phyloP scores from a whole-genome alignment of 2,329 filamentous ascomycete genomes.

The Lojkania enalia region DNA sequence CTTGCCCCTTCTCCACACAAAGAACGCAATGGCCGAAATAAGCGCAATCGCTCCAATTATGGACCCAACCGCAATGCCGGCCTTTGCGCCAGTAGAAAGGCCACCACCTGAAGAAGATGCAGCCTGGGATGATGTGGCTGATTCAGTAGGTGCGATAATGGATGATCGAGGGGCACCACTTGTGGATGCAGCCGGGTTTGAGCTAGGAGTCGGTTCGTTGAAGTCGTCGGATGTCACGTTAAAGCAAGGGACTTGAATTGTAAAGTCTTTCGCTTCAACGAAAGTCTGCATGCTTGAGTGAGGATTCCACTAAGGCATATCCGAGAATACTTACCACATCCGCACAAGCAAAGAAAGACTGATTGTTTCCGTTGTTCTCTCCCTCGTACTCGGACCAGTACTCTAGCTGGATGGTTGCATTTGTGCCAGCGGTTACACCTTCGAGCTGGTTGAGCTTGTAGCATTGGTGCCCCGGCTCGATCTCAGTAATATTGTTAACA shows the following conservation, averaged over 20 bases:
- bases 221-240: constrained; percentile 49
- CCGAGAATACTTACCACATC: constrained; percentile 41
- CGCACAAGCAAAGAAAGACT: constrained; percentile 53
- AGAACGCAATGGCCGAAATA: constrained; percentile 25
- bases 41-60: constrained; percentile 29
- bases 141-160: constrained; percentile 3
- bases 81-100: constrained; percentile 48
- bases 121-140: constrained; percentile 1
- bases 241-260: constrained; percentile 50
- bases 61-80: constrained; percentile 47
- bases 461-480: constrained; percentile 51
- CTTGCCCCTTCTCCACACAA: constrained; percentile 26
- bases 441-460: constrained; percentile 44
- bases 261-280: constrained; percentile 46
- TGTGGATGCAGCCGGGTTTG: constrained; percentile 21
- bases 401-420: constrained; percentile 52
- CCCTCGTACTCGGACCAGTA: constrained; percentile 49
- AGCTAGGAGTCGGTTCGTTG: constrained; percentile 25
- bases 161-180: constrained; percentile 22
- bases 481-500: constrained; percentile 41
- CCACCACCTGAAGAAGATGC: constrained; percentile 11
- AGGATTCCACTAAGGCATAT: neutral
- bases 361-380: constrained; percentile 41
- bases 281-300: constrained; percentile 35
- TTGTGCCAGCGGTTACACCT: constrained; percentile 44